Conservation (phyloP, 805 yeast genomes). For the Candida easanensis region DNA sequence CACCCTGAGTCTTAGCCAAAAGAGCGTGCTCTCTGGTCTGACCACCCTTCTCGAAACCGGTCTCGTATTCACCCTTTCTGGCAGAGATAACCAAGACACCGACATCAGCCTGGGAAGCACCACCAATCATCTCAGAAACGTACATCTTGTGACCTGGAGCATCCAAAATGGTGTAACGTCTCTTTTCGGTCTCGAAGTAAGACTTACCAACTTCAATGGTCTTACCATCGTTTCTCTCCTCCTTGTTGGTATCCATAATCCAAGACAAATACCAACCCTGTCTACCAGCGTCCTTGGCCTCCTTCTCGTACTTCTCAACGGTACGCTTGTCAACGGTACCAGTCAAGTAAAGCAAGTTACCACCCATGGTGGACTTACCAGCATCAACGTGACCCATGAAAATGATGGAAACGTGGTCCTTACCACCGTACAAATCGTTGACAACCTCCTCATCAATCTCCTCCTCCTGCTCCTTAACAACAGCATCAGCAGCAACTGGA, state of each 20-base stretch:
- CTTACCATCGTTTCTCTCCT: constrained; percentile 98
- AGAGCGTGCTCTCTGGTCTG: constrained; percentile 98
- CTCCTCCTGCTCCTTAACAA: constrained; percentile 71
- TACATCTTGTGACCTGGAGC: constrained; percentile 99
- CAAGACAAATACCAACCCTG: constrained; percentile 99
- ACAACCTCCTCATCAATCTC: constrained; percentile 83
- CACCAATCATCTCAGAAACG: constrained; percentile 99
- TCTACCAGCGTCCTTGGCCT: constrained; percentile 98
- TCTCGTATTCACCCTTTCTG: constrained; percentile 98
- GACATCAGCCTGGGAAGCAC: constrained; percentile 99
- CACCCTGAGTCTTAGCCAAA: constrained; percentile 98
- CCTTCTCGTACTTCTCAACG: constrained; percentile 95
- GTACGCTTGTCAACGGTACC: constrained; percentile 99
- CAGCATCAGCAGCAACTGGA: constrained; percentile 38
- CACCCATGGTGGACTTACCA: constrained; percentile 99
- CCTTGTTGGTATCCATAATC: constrained; percentile 99
- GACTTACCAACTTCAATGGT: constrained; percentile 99
- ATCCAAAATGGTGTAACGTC: constrained; percentile 96
- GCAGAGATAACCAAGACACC: constrained; percentile 97
- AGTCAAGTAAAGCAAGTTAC: constrained; percentile 87
- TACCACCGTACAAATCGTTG: constrained; percentile 92
- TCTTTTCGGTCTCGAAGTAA: constrained; percentile 94
- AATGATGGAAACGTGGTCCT: constrained; percentile 93
- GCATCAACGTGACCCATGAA: constrained; percentile 99
- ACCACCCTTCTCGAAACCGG: constrained; percentile 98